phyloP scores from a whole-genome alignment of 1,284 basidiomycete genomes.

The Ustilago cynodontis region DNA sequence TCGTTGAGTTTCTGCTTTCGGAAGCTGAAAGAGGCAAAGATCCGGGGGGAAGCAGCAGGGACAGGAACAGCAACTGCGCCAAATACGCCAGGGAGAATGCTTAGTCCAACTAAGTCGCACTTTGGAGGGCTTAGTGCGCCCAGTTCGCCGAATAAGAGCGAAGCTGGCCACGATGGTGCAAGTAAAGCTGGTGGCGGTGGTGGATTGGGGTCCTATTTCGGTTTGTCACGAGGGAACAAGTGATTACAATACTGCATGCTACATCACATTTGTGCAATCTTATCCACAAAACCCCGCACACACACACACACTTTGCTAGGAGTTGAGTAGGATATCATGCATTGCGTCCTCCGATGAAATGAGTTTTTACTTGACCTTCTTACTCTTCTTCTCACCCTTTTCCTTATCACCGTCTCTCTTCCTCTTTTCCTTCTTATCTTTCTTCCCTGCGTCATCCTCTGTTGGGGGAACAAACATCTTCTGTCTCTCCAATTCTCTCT shows the following conservation, averaged over 20 bases:
- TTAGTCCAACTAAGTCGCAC: constrained; percentile 7
- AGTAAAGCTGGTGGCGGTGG: constrained; percentile 12
- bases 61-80: background rate
- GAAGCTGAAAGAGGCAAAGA: constrained; percentile 60
- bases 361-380: constrained; percentile 17
- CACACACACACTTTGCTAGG: background rate
- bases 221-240: constrained; percentile 21
- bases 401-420: constrained; percentile 2
- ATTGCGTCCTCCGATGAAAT: background rate
- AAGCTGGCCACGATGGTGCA: background rate
- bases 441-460: constrained; percentile 36
- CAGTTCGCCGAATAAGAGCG: constrained; percentile 14
- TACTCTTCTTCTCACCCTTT: constrained; percentile 29
- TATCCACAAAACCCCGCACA: too few species aligned
- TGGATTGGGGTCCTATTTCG: constrained; percentile 36
- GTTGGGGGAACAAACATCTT: constrained; percentile 55
- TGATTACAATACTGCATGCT: background rate
- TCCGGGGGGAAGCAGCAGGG: background rate
- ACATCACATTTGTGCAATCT: background rate
- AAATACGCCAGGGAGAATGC: constrained; percentile 10
- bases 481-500: constrained; percentile 57
- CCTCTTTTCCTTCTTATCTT: constrained; percentile 22
- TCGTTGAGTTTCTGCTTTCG: constrained; percentile 67
- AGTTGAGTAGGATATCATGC: background rate
- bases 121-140: background rate